A percentile compares a stretch with the other conserved stretches of the same genome.
These are phyloP conservation scores for Lentinula sp. DNA, from an alignment of 768 basidiomycete species.

Conservation along the genomic window DNA sequence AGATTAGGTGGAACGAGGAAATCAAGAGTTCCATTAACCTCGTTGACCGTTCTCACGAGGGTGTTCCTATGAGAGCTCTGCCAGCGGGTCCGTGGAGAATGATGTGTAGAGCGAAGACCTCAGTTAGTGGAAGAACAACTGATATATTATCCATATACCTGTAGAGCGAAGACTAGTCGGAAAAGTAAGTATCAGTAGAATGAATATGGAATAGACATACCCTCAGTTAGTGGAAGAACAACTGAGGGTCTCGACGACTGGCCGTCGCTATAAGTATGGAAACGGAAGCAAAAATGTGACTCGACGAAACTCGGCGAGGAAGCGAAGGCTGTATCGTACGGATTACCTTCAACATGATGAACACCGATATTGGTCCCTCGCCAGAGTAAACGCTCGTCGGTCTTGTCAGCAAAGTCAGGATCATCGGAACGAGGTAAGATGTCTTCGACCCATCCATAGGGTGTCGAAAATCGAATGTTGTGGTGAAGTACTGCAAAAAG, in stretches of 20 bases:
- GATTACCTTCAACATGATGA: conserved; percentile 13
- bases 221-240: background rate
- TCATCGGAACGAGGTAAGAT: conserved; percentile 31
- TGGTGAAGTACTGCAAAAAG: conserved; percentile 43
- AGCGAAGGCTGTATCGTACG: background rate
- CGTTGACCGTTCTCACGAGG: conserved; percentile 31
- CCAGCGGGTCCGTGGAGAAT: conserved; percentile 35
- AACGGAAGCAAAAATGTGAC: background rate
- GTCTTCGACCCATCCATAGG: conserved; percentile 38
- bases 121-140: background rate
- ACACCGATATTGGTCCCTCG: conserved; percentile 71
- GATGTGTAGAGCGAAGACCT: conserved; percentile 12
- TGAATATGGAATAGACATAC: background rate
- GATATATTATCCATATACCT: background rate
- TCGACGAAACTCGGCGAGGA: background rate
- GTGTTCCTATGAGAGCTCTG: conserved; percentile 35
- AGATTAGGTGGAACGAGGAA: conserved; percentile 23
- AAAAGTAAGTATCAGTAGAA: background rate
- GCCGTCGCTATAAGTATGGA: background rate
- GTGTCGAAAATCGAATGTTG: conserved; percentile 43
- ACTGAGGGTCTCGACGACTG: background rate
- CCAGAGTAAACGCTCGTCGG: conserved; percentile 57
- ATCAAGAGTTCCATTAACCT: conserved; percentile 21
- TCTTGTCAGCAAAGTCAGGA: conserved; percentile 54
- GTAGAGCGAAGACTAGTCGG: background rate